phyloP scores from a whole-genome alignment of 495 filamentous ascomycete species.

The Jackrogersella multiformis region DNA sequence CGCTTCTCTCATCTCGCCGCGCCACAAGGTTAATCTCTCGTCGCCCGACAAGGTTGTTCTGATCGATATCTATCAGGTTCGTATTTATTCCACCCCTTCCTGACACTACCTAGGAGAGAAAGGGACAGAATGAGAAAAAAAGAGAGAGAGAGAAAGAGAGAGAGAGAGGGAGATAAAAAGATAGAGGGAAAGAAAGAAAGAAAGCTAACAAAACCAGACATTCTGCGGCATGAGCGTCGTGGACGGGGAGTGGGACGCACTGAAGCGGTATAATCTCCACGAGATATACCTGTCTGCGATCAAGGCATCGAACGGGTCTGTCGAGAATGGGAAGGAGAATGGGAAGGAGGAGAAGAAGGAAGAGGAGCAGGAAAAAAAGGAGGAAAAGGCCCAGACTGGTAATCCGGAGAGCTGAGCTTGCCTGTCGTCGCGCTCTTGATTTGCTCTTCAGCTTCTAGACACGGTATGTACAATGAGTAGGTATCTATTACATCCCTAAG shows the following conservation, averaged over 20 bases:
- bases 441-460: neutral
- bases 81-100: constrained; percentile 52
- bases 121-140: neutral
- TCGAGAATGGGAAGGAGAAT: constrained; percentile 5
- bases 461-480: neutral
- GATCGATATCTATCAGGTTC: constrained; percentile 89
- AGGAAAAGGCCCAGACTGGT: neutral
- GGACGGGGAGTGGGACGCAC: constrained; percentile 59
- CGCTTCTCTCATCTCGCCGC: constrained; percentile 63
- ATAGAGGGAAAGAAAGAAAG: neutral
- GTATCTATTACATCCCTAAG: too few species aligned
- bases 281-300: constrained; percentile 52
- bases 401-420: neutral
- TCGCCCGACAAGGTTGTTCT: constrained; percentile 85
- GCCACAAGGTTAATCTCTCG: constrained; percentile 84
- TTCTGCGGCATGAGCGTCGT: constrained; percentile 60
- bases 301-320: constrained; percentile 28
- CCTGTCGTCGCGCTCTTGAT: neutral
- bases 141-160: neutral
- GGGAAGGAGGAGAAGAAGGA: neutral
- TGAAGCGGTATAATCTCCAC: constrained; percentile 59
- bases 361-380: neutral
- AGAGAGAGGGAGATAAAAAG: neutral
- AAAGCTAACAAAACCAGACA: constrained; percentile 41
- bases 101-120: neutral